A percentile compares a stretch with the other conserved stretches of the same genome.
Conservation (phyloP, 208 protist genomes). For the Trypanosoma rangeli region DNA sequence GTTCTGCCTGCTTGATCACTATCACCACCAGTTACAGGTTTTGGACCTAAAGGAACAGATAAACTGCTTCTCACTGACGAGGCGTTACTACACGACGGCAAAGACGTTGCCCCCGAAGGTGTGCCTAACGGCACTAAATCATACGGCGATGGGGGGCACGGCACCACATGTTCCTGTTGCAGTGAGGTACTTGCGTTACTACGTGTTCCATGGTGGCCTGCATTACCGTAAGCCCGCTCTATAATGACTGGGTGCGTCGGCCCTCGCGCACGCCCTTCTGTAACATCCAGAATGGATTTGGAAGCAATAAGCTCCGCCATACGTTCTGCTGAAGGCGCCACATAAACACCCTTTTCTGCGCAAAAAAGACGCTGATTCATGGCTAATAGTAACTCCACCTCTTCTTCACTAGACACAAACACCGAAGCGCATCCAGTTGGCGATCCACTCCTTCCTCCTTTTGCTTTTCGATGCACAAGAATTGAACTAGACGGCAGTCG, state of each 20-base stretch:
- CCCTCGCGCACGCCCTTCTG: slow-evolving; percentile 50
- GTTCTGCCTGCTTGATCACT: background rate
- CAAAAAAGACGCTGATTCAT: slow-evolving; percentile 86
- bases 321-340: slow-evolving; percentile 46
- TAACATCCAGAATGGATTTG: slow-evolving; percentile 52
- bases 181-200: slow-evolving; percentile 18
- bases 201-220: slow-evolving; percentile 10
- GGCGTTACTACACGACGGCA: slow-evolving; percentile 14
- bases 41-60: slow-evolving; percentile 12
- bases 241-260: slow-evolving; percentile 80
- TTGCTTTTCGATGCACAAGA: slow-evolving; percentile 76
- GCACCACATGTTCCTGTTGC: background rate
- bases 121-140: background rate
- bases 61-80: slow-evolving; percentile 24
- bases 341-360: slow-evolving; percentile 58
- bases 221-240: slow-evolving; percentile 62
- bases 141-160: slow-evolving; percentile 11
- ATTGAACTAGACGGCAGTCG: slow-evolving; percentile 49
- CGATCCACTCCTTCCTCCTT: slow-evolving; percentile 43
- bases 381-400: slow-evolving; percentile 46
- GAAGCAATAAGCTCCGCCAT: slow-evolving; percentile 59
- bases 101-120: background rate
- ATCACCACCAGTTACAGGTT: background rate
- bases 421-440: slow-evolving; percentile 83
- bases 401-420: slow-evolving; percentile 49